Percentiles rank a stretch among this genome's conserved stretches.
phyloP scores from a whole-genome alignment of 768 basidiomycete genomes.

The Phylloporus sp. region DNA sequence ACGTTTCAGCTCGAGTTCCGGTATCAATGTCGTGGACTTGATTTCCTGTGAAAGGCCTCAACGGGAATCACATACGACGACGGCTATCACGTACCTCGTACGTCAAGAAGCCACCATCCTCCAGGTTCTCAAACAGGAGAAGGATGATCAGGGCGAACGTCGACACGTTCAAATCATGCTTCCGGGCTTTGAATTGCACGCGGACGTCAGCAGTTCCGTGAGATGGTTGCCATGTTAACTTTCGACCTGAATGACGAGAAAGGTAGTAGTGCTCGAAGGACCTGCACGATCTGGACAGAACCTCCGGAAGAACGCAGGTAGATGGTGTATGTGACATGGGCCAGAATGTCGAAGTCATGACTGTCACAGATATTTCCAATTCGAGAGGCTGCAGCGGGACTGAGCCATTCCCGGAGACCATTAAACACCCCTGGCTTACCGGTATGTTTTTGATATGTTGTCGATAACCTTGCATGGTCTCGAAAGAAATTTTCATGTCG shows the following conservation, averaged over 20 bases:
- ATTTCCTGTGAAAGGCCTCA: conserved; percentile 62
- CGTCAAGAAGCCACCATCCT: conserved; percentile 62
- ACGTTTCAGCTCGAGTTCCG: conserved; percentile 77
- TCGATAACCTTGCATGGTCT: conserved; percentile 74
- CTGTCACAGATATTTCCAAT: conserved; percentile 79
- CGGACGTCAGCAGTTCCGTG: conserved; percentile 88
- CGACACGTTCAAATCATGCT: conserved; percentile 89
- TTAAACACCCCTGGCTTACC: conserved; percentile 39
- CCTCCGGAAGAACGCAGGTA: conserved; percentile 61
- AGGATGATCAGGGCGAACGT: conserved; percentile 86
- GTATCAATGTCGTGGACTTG: conserved; percentile 65
- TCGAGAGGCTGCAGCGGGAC: conserved; percentile 52
- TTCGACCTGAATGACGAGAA: conserved; percentile 80
- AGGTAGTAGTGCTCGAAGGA: conserved; percentile 90
- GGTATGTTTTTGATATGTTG: conserved; percentile 50
- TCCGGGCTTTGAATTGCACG: conserved; percentile 69
- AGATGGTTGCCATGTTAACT: conserved; percentile 88
- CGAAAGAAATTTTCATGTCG: conserved; percentile 86
- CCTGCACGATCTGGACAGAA: conserved; percentile 58
- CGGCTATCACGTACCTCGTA: conserved; percentile 54
- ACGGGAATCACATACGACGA: not conserved
- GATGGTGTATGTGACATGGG: conserved; percentile 68
- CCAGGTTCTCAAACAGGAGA: conserved; percentile 74
- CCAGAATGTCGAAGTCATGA: conserved; percentile 98
- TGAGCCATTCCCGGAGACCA: conserved; percentile 2